phyloP scores from a whole-genome alignment of 2,329 filamentous ascomycete species.

The Leptographium radiaticola region DNA sequence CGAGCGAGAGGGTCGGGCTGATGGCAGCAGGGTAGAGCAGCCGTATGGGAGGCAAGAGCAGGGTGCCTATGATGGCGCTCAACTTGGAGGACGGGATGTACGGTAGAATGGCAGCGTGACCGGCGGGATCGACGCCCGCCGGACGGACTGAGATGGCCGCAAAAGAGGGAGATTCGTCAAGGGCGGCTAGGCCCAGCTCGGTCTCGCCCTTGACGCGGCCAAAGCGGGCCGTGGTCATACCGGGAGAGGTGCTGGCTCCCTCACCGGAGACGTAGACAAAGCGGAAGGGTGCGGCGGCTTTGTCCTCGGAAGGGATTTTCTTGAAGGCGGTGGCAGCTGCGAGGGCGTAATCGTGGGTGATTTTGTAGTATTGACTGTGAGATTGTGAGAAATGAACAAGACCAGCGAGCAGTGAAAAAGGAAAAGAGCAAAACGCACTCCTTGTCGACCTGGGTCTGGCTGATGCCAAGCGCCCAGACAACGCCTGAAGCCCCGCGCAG shows the following conservation, averaged over 20 bases:
- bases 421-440: conserved; percentile 29
- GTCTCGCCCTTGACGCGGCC: conserved; percentile 54
- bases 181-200: conserved; percentile 43
- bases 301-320: conserved; percentile 28
- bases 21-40: conserved; percentile 12
- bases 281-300: conserved; percentile 30
- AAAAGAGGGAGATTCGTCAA: conserved; percentile 22
- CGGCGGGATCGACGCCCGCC: conserved; percentile 37
- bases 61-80: conserved; percentile 2
- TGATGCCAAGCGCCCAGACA: conserved; percentile 62
- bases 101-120: conserved; percentile 27
- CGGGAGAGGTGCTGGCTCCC: conserved; percentile 30
- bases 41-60: conserved; percentile 17
- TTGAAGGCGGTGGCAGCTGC: conserved; percentile 15
- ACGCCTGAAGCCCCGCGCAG: conserved; percentile 53
- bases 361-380: conserved; percentile 46
- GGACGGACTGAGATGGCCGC: conserved; percentile 46
- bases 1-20: conserved; percentile 28
- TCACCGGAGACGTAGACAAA: conserved; percentile 60
- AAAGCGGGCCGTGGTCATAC: conserved; percentile 42
- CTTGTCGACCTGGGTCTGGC: conserved; percentile 42
- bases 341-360: conserved; percentile 55
- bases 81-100: conserved; percentile 24
- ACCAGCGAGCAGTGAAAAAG: neutral
- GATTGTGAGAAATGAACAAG: neutral